Evolutionary conservation across 768 basidiomycete genomes (phyloP), one percentile per base, ranked within the genome.

Genomic region (Sistotremastrum niveocremeum): DNA sequence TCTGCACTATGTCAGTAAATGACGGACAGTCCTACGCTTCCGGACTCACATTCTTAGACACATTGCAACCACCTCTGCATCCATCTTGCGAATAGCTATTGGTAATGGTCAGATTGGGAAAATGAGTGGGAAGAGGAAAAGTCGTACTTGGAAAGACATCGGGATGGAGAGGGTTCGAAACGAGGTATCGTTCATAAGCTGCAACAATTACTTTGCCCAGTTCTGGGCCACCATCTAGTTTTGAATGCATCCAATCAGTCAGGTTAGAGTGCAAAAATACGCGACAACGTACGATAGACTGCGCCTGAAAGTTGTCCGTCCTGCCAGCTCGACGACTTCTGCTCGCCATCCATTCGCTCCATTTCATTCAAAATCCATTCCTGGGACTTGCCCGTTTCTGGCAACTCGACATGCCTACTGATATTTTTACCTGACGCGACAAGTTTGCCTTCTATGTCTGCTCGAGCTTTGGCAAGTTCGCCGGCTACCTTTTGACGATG

Each of bases 31-130:
- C 10, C 10, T 33, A 20, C 7, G 51, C 20, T 20, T 20, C 20
- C 20, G 2, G 20, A 20, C 60, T 52, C 44, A 64, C 70, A 93
- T 69, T 47, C 74, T 73, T 41, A 94, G 68, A 50, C 81, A 84
- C 83, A 90, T 90, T 7, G 84, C 70, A 39, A 93, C 88, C 30
- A 93, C 75, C 57, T 97, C 93, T 10, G 90, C 86, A 56, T 99
- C 94, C 94, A 99, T 99, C 66, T 94, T 91, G 41, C 94, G 73
- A 7, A 95, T 65, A 0, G 86, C 82, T 60, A 42, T 7, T 42
- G 12, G 29, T 4, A 3, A 20, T 20, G 2, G 2, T 20, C 20
- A 20, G 20, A 20, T 46, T 34, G 37, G 45, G 6, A 32, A 8
- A 39, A 32, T 39, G 6, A 29, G 4, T 12, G 12, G 11, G 5